Evolutionary conservation across 495 filamentous ascomycete species (phyloP).

Genomic region (Xylaria venustula): DNA sequence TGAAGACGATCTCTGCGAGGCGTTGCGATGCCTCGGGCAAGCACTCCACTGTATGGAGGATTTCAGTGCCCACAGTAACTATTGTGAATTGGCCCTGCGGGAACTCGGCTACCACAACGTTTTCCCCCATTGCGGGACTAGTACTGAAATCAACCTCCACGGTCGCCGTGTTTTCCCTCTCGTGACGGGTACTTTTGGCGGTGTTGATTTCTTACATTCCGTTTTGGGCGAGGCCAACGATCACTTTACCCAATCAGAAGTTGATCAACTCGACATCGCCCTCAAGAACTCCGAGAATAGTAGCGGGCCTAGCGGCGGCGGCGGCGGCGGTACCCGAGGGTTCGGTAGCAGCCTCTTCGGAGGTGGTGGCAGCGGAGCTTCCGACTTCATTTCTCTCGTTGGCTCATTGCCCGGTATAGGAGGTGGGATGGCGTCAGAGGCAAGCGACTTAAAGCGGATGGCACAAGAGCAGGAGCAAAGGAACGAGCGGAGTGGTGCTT

Average conservation of each 20-base stretch:
- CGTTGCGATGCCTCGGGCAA: constrained; percentile 81
- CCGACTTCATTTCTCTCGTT: constrained; percentile 68
- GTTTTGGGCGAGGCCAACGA: constrained; percentile 96
- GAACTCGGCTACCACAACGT: constrained; percentile 81
- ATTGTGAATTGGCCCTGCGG: constrained; percentile 80
- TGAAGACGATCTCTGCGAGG: constrained; percentile 87
- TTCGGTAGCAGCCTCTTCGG: constrained; percentile 38
- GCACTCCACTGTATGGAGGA: constrained; percentile 92
- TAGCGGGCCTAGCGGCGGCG: constrained; percentile 23
- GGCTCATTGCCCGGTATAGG: constrained; percentile 76
- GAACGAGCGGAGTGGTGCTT: constrained; percentile 40
- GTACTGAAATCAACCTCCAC: constrained; percentile 68
- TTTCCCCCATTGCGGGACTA: constrained; percentile 80
- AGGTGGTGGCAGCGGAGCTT: constrained; percentile 17
- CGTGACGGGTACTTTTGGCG: constrained; percentile 88
- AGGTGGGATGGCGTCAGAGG: constrained; percentile 69
- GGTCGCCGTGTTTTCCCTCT: constrained; percentile 80
- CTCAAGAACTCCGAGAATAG: constrained; percentile 56
- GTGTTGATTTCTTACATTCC: constrained; percentile 93
- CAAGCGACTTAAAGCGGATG: constrained; percentile 67
- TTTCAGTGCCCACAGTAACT: constrained; percentile 94
- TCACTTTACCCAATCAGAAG: constrained; percentile 92
- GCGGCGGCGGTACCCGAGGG: constrained; percentile 38
- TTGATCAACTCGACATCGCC: constrained; percentile 81
- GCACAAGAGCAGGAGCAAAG: constrained; percentile 73